Base-by-base conservation (phyloP, 176 grass and related monocot species). In the Cymbopogon citratus region DNA sequence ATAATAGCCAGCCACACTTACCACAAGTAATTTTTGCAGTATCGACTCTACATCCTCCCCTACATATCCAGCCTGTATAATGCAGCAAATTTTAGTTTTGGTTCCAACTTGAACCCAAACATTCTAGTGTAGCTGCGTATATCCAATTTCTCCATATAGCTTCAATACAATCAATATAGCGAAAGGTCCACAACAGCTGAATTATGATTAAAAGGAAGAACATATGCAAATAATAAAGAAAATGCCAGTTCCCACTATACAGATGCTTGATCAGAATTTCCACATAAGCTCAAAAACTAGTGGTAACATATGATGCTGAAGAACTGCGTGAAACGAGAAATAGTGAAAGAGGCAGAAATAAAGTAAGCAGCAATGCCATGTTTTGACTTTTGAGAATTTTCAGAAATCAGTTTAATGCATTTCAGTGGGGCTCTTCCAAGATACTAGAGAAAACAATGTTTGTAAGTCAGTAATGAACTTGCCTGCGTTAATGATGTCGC, bases 11-110 rank as follows among this genome's bases (percentile, higher is more conserved):
- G 69, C n/a, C 23, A 82, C 43, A 80, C 87, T 57, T 99, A 99
- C 96, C 88, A 87, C 86, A 34, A 99, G 73, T 73, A 99, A 87
- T 84, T 99, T 99, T 72, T 95, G 87, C 14, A 99, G 85, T 89
- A 99, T 99, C 18, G 96, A 95, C 82, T 99, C 96, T 80, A 95
- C 96, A 88, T 99, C 96, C 89, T 95, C 96, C 87, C 96, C 96
- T 84, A 99, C 96, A 87, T 99, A 99, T 76, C 96, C 96, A 88
- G 92, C 96, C 96, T 99, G 85, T 60, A 95, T 66, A 77, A 83
- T 28, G 28, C 23, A 73, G 36, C 28, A 36, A 73, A 38, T 18
- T 73, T 89, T 73, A 85, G 24, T 85, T 54, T 39, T 48, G 45
- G 41, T 62, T 69, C 34, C 16, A 12, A 8, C 23, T 46, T 63